Conservation (phyloP, 2,329 filamentous ascomycete species). For the Talaromyces rugulosus region DNA sequence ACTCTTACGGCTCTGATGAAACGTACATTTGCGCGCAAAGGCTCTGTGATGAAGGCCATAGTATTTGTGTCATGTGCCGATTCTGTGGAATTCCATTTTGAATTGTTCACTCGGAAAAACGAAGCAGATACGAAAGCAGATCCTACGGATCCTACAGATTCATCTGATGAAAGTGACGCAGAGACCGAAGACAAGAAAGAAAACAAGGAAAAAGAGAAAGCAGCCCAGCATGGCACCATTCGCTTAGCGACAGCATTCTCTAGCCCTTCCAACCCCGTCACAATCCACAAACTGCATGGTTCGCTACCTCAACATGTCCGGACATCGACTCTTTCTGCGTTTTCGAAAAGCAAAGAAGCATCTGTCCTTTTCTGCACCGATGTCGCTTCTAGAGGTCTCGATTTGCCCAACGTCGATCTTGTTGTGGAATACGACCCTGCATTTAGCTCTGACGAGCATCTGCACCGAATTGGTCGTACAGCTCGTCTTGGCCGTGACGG, state of each 20-base stretch:
- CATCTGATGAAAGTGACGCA: slow-evolving; percentile 21
- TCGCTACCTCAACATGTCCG: slow-evolving; percentile 84
- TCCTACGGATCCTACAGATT: slow-evolving; percentile 15
- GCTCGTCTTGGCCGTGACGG: slow-evolving; percentile 87
- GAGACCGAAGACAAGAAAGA: slow-evolving; percentile 9
- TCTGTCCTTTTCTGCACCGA: slow-evolving; percentile 90
- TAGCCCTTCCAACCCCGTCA: slow-evolving; percentile 70
- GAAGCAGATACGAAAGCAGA: slow-evolving; percentile 21
- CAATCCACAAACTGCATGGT: slow-evolving; percentile 82
- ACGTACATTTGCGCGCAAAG: slow-evolving; percentile 79
- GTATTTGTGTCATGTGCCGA: slow-evolving; percentile 96
- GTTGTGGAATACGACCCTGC: slow-evolving; percentile 96
- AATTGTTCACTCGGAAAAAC: slow-evolving; percentile 59
- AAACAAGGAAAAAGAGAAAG: slow-evolving; percentile 18
- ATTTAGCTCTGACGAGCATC: slow-evolving; percentile 87
- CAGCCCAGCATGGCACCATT: slow-evolving; percentile 38
- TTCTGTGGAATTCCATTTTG: slow-evolving; percentile 94
- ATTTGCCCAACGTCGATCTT: slow-evolving; percentile 90
- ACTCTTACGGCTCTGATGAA: slow-evolving; percentile 81
- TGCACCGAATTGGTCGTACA: slow-evolving; percentile 91
- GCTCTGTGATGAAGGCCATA: slow-evolving; percentile 93
- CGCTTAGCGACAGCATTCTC: slow-evolving; percentile 67
- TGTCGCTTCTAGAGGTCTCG: slow-evolving; percentile 89
- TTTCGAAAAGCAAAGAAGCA: slow-evolving; percentile 67
- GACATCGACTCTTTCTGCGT: slow-evolving; percentile 78